These are phyloP conservation scores for Scortechinia acanthostroma DNA, from an alignment of 2,329 filamentous ascomycete species.

Conservation along the genomic window DNA sequence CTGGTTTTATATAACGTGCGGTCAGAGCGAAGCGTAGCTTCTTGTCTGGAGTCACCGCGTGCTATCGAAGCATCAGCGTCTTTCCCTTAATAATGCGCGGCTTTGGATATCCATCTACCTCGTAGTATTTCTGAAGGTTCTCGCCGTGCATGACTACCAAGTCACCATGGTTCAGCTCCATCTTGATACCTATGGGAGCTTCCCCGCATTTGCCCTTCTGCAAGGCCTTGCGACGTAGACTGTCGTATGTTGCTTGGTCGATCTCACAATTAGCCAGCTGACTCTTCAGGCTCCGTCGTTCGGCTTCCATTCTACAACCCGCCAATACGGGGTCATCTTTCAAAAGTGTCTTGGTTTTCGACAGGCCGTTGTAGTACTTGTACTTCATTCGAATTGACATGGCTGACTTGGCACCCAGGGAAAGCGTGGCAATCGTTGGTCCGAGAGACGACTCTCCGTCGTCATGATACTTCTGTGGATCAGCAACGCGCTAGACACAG, in stretches of 20 bases:
- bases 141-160: conserved; percentile 49
- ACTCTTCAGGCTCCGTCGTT: conserved; percentile 13
- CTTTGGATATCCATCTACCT: conserved; percentile 18
- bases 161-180: conserved; percentile 41
- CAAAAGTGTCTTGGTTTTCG: conserved; percentile 8
- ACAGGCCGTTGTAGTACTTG: conserved; percentile 28
- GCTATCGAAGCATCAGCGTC: conserved; percentile 7
- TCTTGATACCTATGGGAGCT: neutral
- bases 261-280: conserved; percentile 4
- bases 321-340: conserved; percentile 18
- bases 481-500: neutral
- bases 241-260: neutral
- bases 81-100: neutral
- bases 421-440: conserved; percentile 43
- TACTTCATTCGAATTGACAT: conserved; percentile 47
- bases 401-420: conserved; percentile 37
- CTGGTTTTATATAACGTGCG: conserved; percentile 18
- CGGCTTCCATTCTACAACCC: conserved; percentile 14
- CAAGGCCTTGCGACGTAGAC: neutral
- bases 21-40: conserved; percentile 23
- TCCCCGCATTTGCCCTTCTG: neutral
- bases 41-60: conserved; percentile 17
- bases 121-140: conserved; percentile 42
- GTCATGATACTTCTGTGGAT: conserved; percentile 38
- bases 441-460: conserved; percentile 48